Evolutionary conservation across 1,139 yeast genomes (phyloP).

Genomic region (Candida labiduridarum): DNA sequence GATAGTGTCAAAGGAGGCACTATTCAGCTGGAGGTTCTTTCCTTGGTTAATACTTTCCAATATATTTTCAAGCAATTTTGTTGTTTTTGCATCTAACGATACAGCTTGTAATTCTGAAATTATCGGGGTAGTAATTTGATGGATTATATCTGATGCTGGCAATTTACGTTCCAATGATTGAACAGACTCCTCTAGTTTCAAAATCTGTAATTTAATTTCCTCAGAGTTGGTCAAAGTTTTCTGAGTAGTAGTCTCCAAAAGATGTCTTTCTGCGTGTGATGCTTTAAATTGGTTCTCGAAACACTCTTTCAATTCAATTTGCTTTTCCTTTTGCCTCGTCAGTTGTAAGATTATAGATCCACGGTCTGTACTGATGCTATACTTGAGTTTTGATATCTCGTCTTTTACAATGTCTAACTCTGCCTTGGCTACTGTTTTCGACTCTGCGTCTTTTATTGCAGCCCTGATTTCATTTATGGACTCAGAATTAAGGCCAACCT

Average conservation of each 20-base stretch:
- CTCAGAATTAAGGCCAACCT: background rate
- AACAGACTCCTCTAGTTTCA: background rate
- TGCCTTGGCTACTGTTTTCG: background rate
- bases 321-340: background rate
- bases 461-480: background rate
- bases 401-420: constrained; percentile 1
- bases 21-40: constrained; percentile 1
- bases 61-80: constrained; percentile 22
- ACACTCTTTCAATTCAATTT: constrained; percentile 3
- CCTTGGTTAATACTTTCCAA: constrained; percentile 12
- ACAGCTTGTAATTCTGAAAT: constrained; percentile 28
- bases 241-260: background rate
- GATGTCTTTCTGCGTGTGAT: background rate
- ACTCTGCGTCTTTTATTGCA: background rate
- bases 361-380: constrained; percentile 2
- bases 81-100: constrained; percentile 24
- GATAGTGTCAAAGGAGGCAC: background rate
- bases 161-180: constrained; percentile 1
- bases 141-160: constrained; percentile 21
- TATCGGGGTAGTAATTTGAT: constrained; percentile 28
- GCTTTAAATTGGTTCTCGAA: constrained; percentile 2
- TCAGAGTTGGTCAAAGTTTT: background rate
- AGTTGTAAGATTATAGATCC: constrained; percentile 3
- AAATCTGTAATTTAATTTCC: background rate
- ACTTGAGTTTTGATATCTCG: constrained; percentile 5